Evolutionary conservation across 805 yeast genomes (phyloP).

Genomic region (Saccharomycopsis guyanensis): DNA sequence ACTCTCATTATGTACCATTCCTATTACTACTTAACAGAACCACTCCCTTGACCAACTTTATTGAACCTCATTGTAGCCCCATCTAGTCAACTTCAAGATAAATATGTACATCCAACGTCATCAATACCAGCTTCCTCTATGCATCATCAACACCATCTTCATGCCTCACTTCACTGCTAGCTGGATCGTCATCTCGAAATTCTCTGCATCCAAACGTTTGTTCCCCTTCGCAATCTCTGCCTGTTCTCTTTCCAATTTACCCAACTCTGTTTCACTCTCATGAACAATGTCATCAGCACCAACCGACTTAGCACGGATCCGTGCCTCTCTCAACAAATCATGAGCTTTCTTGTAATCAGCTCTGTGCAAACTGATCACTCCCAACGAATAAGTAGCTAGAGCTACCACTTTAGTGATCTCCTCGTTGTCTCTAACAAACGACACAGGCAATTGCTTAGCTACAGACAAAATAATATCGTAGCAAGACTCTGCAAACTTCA

Average conservation of each 20-base stretch:
- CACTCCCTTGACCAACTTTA: no score
- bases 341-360: conserved; percentile 1
- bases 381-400: conserved; percentile 76
- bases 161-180: no score
- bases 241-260: conserved; percentile 12
- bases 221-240: not conserved
- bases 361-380: conserved; percentile 63
- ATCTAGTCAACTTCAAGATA: no score
- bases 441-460: conserved; percentile 34
- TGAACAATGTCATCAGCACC: conserved; percentile 2
- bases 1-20: no score
- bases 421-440: conserved; percentile 31
- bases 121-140: no score
- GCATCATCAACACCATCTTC: no score
- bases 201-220: not conserved
- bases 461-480: conserved; percentile 37
- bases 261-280: conserved; percentile 16
- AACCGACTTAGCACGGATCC: conserved; percentile 1
- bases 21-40: no score
- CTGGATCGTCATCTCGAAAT: not conserved
- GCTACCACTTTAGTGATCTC: conserved; percentile 60
- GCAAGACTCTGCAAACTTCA: conserved; percentile 31
- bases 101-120: no score
- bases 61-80: no score
- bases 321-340: conserved; percentile 9